Conservation (phyloP, 2,329 filamentous ascomycete genomes). For the Shiraia sp. region DNA sequence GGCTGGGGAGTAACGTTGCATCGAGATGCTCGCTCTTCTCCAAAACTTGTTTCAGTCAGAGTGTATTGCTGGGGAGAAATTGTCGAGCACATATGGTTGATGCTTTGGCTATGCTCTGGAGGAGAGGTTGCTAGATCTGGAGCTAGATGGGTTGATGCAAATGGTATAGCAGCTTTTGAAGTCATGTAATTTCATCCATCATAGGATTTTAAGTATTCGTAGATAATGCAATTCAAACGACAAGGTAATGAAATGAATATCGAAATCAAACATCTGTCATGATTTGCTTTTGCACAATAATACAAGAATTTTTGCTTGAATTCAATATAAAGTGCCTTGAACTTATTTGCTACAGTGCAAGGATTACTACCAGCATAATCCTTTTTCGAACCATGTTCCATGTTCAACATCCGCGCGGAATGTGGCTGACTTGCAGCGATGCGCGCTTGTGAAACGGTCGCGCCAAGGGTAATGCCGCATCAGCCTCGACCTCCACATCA, state of each 20-base stretch:
- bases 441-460: constrained; percentile 6
- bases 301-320: too few species aligned
- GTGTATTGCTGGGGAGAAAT: constrained; percentile 81
- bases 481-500: constrained; percentile 7
- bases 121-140: constrained; percentile 62
- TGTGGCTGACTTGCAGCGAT: too few species aligned
- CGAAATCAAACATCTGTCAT: too few species aligned
- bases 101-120: constrained; percentile 73
- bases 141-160: constrained; percentile 68
- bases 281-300: too few species aligned
- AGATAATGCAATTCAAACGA: too few species aligned
- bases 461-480: constrained; percentile 9
- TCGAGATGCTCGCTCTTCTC: constrained; percentile 36
- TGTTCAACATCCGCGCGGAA: constrained; percentile 1
- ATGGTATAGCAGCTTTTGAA: constrained; percentile 59
- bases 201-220: too few species aligned
- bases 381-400: too few species aligned
- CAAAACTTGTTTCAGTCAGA: constrained; percentile 53
- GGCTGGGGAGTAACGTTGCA: constrained; percentile 69
- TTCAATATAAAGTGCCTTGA: too few species aligned
- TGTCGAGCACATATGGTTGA: constrained; percentile 71
- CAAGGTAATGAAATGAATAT: too few species aligned
- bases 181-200: too few species aligned
- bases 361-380: too few species aligned
- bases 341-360: too few species aligned